phyloP scores from a whole-genome alignment of 768 basidiomycete genomes.

The Daedalea quercina region DNA sequence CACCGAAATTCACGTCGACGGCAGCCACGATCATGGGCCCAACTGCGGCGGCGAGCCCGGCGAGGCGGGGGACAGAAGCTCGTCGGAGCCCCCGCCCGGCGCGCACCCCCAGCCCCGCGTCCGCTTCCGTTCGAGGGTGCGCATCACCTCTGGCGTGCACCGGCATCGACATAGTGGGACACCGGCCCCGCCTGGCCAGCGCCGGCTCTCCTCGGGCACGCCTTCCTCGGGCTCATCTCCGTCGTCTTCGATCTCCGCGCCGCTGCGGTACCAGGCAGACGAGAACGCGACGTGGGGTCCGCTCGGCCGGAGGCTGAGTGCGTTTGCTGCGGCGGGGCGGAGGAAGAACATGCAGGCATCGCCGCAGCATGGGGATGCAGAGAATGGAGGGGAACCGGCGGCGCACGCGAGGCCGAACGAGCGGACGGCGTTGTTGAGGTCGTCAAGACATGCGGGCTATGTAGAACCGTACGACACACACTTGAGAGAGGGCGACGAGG shows the following conservation, averaged over 20 bases:
- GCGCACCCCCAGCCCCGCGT: conserved; percentile 31
- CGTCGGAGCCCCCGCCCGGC: conserved; percentile 5
- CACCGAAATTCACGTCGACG: neutral
- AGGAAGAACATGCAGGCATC: conserved; percentile 3
- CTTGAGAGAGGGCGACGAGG: conserved; percentile 12
- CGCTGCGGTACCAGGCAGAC: conserved; percentile 50
- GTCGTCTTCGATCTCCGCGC: conserved; percentile 79
- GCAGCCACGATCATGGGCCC: conserved; percentile 2
- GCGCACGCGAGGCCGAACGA: conserved; percentile 26
- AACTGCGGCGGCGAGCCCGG: neutral
- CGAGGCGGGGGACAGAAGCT: conserved; percentile 4
- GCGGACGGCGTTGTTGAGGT: conserved; percentile 31
- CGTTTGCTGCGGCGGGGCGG: conserved; percentile 17
- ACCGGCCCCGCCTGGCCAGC: conserved; percentile 5
- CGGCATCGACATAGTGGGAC: conserved; percentile 31
- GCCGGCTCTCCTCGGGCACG: conserved; percentile 7
- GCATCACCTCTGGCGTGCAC: conserved; percentile 66
- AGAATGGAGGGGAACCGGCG: conserved; percentile 12
- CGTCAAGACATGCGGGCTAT: conserved; percentile 17
- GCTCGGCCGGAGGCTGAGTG: conserved; percentile 49
- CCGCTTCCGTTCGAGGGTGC: conserved; percentile 69
- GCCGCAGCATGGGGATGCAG: neutral
- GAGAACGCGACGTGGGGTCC: conserved; percentile 53
- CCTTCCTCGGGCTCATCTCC: conserved; percentile 57
- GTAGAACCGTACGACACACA: conserved; percentile 15